Evolutionary conservation across 2,329 filamentous ascomycete genomes (phyloP).

Genomic region (Aspergillus sp.): DNA sequence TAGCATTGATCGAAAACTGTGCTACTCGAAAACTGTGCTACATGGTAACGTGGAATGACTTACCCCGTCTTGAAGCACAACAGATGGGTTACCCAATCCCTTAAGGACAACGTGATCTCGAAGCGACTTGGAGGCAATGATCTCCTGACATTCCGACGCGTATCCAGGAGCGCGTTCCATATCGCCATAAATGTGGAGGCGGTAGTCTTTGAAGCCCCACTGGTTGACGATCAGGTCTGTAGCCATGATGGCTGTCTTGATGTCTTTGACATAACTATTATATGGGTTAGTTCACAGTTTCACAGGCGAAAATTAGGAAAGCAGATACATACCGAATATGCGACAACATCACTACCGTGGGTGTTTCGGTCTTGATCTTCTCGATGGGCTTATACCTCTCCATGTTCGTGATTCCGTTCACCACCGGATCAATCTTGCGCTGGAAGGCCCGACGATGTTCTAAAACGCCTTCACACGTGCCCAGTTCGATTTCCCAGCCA

Average conservation of each 20-base stretch:
- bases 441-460: conserved; percentile 59
- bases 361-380: conserved; percentile 58
- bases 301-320: too few species aligned
- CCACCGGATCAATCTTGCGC: conserved; percentile 64
- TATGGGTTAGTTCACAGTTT: neutral
- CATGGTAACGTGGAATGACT: neutral
- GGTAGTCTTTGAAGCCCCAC: conserved; percentile 65
- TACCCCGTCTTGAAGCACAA: conserved; percentile 19
- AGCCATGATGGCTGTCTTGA: conserved; percentile 64
- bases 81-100: conserved; percentile 18
- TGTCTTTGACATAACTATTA: conserved; percentile 54
- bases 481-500: conserved; percentile 63
- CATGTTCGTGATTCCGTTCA: conserved; percentile 66
- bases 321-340: conserved; percentile 42
- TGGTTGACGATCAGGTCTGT: conserved; percentile 66
- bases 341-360: conserved; percentile 66
- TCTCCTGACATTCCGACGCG: conserved; percentile 59
- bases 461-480: conserved; percentile 57
- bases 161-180: conserved; percentile 64
- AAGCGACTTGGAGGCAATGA: conserved; percentile 58
- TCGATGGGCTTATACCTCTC: conserved; percentile 62
- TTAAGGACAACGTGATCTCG: conserved; percentile 54
- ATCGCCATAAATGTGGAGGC: conserved; percentile 65
- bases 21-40: neutral
- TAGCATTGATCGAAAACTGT: neutral